Evolutionary conservation across 2,329 filamentous ascomycete species (phyloP).

Genomic region (Microcyclospora tardicrescens): DNA sequence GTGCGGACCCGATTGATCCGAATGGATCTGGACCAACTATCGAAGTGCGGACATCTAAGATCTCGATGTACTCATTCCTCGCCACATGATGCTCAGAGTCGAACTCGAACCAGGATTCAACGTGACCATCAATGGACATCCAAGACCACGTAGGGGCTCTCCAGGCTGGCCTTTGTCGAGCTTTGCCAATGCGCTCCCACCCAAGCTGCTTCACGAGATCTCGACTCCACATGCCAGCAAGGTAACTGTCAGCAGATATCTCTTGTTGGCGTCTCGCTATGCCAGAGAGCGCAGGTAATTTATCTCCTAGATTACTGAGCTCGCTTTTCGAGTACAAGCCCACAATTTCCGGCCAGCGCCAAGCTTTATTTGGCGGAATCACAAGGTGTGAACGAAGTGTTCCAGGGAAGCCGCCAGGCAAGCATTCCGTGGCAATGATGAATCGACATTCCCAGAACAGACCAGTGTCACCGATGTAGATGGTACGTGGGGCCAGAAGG

Average conservation of each 20-base stretch:
- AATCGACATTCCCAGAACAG: slow-evolving; percentile 4
- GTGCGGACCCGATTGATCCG: no score
- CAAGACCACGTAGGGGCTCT: slow-evolving; percentile 5
- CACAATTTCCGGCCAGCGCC: slow-evolving; percentile 4
- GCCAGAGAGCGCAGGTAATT: slow-evolving; percentile 6
- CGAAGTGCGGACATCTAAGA: no score
- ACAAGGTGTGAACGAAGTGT: slow-evolving; percentile 1
- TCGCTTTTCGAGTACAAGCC: slow-evolving; percentile 2
- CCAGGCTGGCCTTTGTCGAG: not conserved
- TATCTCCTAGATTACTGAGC: slow-evolving; percentile 1
- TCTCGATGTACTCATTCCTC: no score
- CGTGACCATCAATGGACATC: slow-evolving; percentile 2
- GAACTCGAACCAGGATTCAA: no score
- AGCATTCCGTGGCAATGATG: no score
- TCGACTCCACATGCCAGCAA: slow-evolving; percentile 5
- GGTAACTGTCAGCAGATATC: no score
- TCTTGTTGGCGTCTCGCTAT: slow-evolving; percentile 1
- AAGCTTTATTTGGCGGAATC: slow-evolving; percentile 1
- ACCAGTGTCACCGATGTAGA: slow-evolving; percentile 1
- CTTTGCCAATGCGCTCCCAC: slow-evolving; percentile 2
- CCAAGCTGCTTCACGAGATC: slow-evolving; percentile 1
- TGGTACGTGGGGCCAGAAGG: slow-evolving; percentile 1
- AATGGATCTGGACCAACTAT: no score
- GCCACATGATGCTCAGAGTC: no score
- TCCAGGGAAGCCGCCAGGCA: no score